These are phyloP conservation scores for Phytophthora tubulina DNA, from an alignment of 352 stramenopile genomes.

Conservation along the genomic window DNA sequence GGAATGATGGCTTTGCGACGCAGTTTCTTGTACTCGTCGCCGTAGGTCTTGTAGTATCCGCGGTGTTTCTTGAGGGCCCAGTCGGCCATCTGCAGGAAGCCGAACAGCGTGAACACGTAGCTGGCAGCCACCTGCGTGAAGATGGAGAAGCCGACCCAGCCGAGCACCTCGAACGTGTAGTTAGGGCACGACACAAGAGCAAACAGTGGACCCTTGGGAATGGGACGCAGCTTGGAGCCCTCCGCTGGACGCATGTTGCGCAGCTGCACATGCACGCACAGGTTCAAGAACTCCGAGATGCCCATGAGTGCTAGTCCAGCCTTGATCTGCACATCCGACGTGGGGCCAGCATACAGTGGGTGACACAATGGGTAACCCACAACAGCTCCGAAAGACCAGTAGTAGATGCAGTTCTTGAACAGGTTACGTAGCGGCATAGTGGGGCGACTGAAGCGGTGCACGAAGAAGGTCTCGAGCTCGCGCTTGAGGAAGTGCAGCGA, in stretches of 20 bases:
- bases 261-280: slow-evolving; percentile 88
- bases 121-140: slow-evolving; percentile 86
- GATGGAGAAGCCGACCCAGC: slow-evolving; percentile 91
- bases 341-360: slow-evolving; percentile 67
- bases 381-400: slow-evolving; percentile 86
- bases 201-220: slow-evolving; percentile 83
- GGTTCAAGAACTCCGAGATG: slow-evolving; percentile 86
- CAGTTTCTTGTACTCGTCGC: slow-evolving; percentile 90
- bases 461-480: slow-evolving; percentile 90
- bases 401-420: slow-evolving; percentile 93
- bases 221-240: slow-evolving; percentile 74
- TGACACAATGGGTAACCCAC: slow-evolving; percentile 89
- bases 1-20: slow-evolving; percentile 87
- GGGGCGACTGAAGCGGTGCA: slow-evolving; percentile 88
- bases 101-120: slow-evolving; percentile 88
- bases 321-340: slow-evolving; percentile 62
- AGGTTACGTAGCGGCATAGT: slow-evolving; percentile 92
- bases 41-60: slow-evolving; percentile 89
- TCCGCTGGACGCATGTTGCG: slow-evolving; percentile 80
- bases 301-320: slow-evolving; percentile 69
- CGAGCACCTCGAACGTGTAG: slow-evolving; percentile 92
- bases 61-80: slow-evolving; percentile 92
- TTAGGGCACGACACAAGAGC: slow-evolving; percentile 91
- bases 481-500: slow-evolving; percentile 89
- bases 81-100: slow-evolving; percentile 91